Percentiles rank a stretch among this genome's conserved stretches.
Evolutionary conservation across 352 stramenopile genomes (phyloP).

Genomic region (Pythium rishiriense): DNA sequence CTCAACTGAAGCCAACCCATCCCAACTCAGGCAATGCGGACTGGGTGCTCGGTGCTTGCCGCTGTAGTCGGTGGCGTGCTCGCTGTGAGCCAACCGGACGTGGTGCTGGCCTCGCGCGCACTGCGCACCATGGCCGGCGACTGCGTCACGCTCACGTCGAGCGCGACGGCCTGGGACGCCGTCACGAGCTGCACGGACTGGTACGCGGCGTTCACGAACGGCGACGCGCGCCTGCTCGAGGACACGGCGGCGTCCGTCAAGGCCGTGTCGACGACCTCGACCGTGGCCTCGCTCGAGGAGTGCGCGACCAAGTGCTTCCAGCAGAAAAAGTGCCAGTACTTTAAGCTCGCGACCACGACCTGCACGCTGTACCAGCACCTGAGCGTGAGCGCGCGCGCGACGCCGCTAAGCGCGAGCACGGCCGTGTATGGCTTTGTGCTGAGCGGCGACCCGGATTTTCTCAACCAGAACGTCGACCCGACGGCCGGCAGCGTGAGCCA

Average conservation of each 20-base stretch:
- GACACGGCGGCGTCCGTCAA: slow-evolving; percentile 26
- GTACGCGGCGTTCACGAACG: slow-evolving; percentile 35
- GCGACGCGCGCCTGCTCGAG: slow-evolving; percentile 26
- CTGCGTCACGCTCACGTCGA: slow-evolving; percentile 20
- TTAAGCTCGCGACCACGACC: slow-evolving; percentile 33
- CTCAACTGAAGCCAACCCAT: not conserved
- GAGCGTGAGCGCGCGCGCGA: slow-evolving; percentile 14
- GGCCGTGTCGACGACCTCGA: slow-evolving; percentile 7
- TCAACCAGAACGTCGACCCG: slow-evolving; percentile 34
- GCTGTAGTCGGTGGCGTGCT: not conserved
- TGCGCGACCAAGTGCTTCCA: slow-evolving; percentile 34
- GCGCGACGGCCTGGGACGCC: slow-evolving; percentile 30
- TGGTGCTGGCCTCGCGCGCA: slow-evolving; percentile 1
- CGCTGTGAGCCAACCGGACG: not conserved
- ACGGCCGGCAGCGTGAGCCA: slow-evolving; percentile 12
- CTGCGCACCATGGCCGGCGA: slow-evolving; percentile 18
- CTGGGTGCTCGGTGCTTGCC: not conserved
- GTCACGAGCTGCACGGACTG: slow-evolving; percentile 31
- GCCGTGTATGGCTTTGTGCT: slow-evolving; percentile 36
- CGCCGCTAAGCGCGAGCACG: slow-evolving; percentile 9
- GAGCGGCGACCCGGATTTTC: slow-evolving; percentile 29
- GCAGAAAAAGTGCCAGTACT: slow-evolving; percentile 37
- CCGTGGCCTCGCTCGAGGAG: slow-evolving; percentile 24
- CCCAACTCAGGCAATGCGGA: not conserved
- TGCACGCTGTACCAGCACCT: slow-evolving; percentile 38